Percentiles rank a stretch among this genome's conserved stretches.
Conservation (phyloP, 1,139 yeast species). For the Saccharomyces hybrid region DNA sequence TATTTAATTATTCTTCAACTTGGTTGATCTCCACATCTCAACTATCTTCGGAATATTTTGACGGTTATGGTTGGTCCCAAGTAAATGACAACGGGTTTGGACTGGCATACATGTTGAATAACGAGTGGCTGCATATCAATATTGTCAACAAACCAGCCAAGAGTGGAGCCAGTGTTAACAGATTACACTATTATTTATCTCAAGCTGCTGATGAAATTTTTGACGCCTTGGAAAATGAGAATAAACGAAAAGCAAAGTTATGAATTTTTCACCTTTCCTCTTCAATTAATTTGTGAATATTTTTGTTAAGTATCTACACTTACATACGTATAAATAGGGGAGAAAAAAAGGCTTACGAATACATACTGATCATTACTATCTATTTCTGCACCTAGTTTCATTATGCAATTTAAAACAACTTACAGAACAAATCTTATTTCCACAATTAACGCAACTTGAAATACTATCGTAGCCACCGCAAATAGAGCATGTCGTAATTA, state of each 20-base stretch:
- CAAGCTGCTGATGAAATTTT: conserved; percentile 80
- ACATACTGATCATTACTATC: not conserved
- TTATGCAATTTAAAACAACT: conserved; percentile 29
- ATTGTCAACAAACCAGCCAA: conserved; percentile 68
- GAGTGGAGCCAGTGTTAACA: conserved; percentile 57
- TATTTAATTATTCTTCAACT: conserved; percentile 63
- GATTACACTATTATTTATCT: conserved; percentile 61
- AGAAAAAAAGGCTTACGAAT: not conserved
- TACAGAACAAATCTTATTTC: conserved; percentile 29
- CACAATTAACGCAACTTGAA: conserved; percentile 31
- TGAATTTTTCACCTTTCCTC: conserved; percentile 7
- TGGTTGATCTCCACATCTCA: conserved; percentile 92
- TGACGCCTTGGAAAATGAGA: conserved; percentile 41
- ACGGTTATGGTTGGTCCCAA: conserved; percentile 96
- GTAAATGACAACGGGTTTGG: conserved; percentile 94
- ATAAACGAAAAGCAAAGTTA: conserved; percentile 17
- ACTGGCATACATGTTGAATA: conserved; percentile 85
- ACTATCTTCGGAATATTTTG: conserved; percentile 78
- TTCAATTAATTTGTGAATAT: not conserved
- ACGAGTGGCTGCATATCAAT: conserved; percentile 80
- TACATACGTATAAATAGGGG: not conserved
- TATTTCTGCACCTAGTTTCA: conserved; percentile 28
- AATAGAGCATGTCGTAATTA: conserved; percentile 30
- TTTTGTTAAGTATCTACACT: not conserved
- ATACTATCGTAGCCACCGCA: conserved; percentile 31